A percentile compares a stretch with the other conserved stretches of the same genome.
Evolutionary conservation across 768 basidiomycete species (phyloP).

Genomic region (Boletus tylopilopsis): DNA sequence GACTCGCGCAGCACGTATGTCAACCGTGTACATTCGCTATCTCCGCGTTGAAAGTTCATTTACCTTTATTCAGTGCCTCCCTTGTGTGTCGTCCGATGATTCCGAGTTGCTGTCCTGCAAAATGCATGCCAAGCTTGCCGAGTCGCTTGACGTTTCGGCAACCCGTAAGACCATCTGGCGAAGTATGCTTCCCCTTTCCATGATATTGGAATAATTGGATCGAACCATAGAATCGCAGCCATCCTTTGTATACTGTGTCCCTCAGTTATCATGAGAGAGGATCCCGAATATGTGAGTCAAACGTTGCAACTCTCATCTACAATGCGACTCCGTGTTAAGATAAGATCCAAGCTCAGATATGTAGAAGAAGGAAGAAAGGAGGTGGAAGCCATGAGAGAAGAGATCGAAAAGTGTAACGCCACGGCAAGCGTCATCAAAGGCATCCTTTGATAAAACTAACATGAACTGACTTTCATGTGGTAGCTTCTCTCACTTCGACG

Average conservation of each 20-base stretch:
- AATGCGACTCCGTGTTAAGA: not conserved
- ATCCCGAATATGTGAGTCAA: not conserved
- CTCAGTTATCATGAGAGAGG: not conserved
- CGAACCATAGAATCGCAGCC: not conserved
- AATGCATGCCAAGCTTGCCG: not conserved
- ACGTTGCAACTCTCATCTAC: not conserved
- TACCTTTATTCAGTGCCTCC: not conserved
- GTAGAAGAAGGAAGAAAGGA: not conserved
- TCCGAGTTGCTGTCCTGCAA: not conserved
- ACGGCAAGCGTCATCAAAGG: not conserved
- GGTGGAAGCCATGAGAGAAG: not conserved
- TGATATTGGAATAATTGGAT: not conserved
- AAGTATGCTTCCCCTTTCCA: not conserved
- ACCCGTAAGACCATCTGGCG: not conserved
- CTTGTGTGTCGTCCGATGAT: not conserved
- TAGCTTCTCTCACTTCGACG: not conserved
- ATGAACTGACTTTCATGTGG: not conserved
- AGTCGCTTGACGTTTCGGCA: not conserved
- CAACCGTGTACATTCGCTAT: not conserved
- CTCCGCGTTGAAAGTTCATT: not conserved
- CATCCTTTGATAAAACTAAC: no score
- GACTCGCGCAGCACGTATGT: not conserved
- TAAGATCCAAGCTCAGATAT: not conserved
- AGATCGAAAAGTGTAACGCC: not conserved
- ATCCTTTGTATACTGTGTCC: not conserved